Base-by-base conservation (phyloP, 345 rosid species). In the Hirschfeldia incana region DNA sequence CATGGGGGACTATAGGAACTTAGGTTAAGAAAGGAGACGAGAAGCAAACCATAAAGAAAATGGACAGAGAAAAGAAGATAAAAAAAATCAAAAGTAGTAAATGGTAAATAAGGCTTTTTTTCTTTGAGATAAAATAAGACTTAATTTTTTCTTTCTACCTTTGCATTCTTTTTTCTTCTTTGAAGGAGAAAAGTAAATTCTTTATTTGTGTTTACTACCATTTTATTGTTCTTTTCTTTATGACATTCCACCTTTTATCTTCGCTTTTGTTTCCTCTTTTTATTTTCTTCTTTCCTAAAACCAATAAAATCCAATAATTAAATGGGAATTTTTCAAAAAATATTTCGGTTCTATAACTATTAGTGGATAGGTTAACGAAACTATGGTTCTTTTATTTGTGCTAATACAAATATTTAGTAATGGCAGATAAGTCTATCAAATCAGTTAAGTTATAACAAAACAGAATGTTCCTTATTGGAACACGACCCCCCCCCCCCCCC, bases 1-100 rank as follows among this genome's bases (percentile, higher is more conserved):
- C 91, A 87, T 85, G 89, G 85, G 88, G 76, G 78, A 64, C 68
- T 83, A 83, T 86, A 83, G 89, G 80, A 79, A 75, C 70, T 82
- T 82, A 83, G 89, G 86, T 80, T 79, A 80, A 67, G 65, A 67
- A 65, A 78, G 80, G 72, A 63, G 85, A 73, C 80, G 83, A 78
- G 77, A 77, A 80, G 49, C 68, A 65, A 78, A 46, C 70, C 15
- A 80, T 26, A 26, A 60, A 73, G 37, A 74, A 70, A 77, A 51
- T 36, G 30, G 64, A 75, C 29, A 60, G 60, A 77, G 44, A 67
- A 76, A 21, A 2, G 26, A 28, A 8, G 21, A 61, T 26, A 34
- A 69, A 12, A 60, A 46, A 71, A 55, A 39, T 11, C 63, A 69
- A 75, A 80, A 80, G 73, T 75, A 36, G 83, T 75, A 55, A 80